These are phyloP conservation scores for Aureobasidium subglaciale DNA, from an alignment of 2,329 filamentous ascomycete species.

Conservation along the genomic window DNA sequence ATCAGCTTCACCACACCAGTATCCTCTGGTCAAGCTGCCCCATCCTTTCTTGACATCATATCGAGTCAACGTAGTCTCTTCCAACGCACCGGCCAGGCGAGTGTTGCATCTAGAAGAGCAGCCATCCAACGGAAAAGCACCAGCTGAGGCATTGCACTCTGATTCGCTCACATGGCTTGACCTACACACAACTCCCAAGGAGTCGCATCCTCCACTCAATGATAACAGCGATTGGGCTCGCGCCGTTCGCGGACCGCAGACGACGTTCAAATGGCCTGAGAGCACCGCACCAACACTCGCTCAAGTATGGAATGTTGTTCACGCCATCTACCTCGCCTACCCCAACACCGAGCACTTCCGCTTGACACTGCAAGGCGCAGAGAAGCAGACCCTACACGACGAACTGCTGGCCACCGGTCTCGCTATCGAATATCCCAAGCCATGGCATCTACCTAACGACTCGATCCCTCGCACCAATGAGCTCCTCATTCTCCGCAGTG, in stretches of 20 bases:
- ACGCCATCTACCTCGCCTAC: constrained; percentile 39
- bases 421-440: constrained; percentile 36
- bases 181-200: constrained; percentile 23
- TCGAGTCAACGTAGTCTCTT: constrained; percentile 28
- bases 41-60: constrained; percentile 42
- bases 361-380: constrained; percentile 33
- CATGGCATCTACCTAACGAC: constrained; percentile 22
- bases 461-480: constrained; percentile 33
- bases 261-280: constrained; percentile 36
- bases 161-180: constrained; percentile 34
- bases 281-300: constrained; percentile 34
- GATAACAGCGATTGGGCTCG: constrained; percentile 37
- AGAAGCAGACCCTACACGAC: constrained; percentile 30
- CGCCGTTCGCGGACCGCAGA: constrained; percentile 37
- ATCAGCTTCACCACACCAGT: not conserved
- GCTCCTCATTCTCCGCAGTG: constrained; percentile 44
- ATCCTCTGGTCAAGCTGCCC: constrained; percentile 36
- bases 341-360: constrained; percentile 41
- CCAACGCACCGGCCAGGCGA: constrained; percentile 25
- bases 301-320: constrained; percentile 42
- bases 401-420: constrained; percentile 39
- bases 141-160: constrained; percentile 34
- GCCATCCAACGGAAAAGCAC: constrained; percentile 26
- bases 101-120: constrained; percentile 32
- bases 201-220: constrained; percentile 23